These are phyloP conservation scores for Handroanthus guayacan DNA, from an alignment of 257 asterid species.

Conservation along the genomic window DNA sequence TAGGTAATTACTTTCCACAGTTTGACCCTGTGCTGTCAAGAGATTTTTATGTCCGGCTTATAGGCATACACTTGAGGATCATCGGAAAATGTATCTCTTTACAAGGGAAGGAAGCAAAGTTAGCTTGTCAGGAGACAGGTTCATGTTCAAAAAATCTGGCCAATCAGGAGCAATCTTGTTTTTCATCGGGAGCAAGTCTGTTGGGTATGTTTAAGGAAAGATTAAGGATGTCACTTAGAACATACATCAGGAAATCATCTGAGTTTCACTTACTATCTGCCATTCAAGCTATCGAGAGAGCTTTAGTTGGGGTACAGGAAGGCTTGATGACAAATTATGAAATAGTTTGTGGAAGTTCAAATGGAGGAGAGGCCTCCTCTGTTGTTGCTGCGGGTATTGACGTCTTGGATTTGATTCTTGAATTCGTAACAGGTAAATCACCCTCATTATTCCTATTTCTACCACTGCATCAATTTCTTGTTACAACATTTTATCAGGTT, in stretches of 20 bases:
- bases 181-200: constrained; percentile 46
- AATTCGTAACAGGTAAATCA: constrained; percentile 70
- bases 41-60: constrained; percentile 59
- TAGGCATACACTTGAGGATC: constrained; percentile 76
- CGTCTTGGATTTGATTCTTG: constrained; percentile 78
- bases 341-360: constrained; percentile 58
- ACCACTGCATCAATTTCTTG: not conserved
- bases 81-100: constrained; percentile 87
- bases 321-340: constrained; percentile 67
- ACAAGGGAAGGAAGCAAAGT: constrained; percentile 74
- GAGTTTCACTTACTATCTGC: constrained; percentile 69
- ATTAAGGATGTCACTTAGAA: constrained; percentile 69
- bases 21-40: constrained; percentile 64
- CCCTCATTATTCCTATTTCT: constrained; percentile 16
- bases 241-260: constrained; percentile 66
- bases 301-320: constrained; percentile 81
- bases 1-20: constrained; percentile 68
- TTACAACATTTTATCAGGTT: constrained; percentile 9
- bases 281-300: constrained; percentile 86
- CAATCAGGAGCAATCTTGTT: constrained; percentile 37
- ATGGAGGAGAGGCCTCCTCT: constrained; percentile 74
- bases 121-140: constrained; percentile 68
- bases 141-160: constrained; percentile 53
- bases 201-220: constrained; percentile 62
- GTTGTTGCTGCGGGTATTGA: constrained; percentile 88